Evolutionary conservation across 768 basidiomycete genomes (phyloP), one percentile per base, ranked within the genome.

Genomic region (Lactarius sanguifluus): DNA sequence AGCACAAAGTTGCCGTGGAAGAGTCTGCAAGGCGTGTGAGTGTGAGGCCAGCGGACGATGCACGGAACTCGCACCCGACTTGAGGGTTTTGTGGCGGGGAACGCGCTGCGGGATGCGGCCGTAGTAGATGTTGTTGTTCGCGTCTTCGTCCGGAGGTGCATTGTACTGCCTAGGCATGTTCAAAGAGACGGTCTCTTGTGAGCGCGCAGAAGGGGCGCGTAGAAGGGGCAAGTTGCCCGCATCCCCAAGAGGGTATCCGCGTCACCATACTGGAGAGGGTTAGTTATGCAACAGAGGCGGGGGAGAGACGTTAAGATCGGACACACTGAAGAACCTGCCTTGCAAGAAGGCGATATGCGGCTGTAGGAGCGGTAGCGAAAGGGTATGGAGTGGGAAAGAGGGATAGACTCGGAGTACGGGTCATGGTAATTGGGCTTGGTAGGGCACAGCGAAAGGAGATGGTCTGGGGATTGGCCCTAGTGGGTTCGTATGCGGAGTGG

Each of bases 1-100:
- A 96, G 80, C 12, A 98, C 92, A 57, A 97, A 88, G 76, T 98
- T 97, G 7, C 96, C 96, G 67, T 93, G 90, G 77, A 92, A 94
- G 18, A 98, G 81, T 70, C 88, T 89, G 28, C 16, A 25, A 32
- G 8, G 32, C 8, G 9, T 32, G 54, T 38, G 40, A 28, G 38
- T 32, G 32, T 32, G 32, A n/a, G 43, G 52, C 36, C 56, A 60
- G 59, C 7, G 36, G 54, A 36, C 47, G 38, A 25, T 43, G 41
- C 34, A 50, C n/a, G 16, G n/a, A 30, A 10, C 18, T 84, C 86
- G 80, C 71, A 89, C 85, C 91, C 91, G 71, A 96, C 81, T 97
- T 98, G 75, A 94, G 87, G 0, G 96, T 98, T 82, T 96, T 96
- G 81, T 94, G 79, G 58, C 96, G 79, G 0, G 32, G 32, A 0